Percentiles rank a stretch among this genome's conserved stretches.
phyloP scores from a whole-genome alignment of 2,329 filamentous ascomycete species.

The Pyrenochaeta sp. region DNA sequence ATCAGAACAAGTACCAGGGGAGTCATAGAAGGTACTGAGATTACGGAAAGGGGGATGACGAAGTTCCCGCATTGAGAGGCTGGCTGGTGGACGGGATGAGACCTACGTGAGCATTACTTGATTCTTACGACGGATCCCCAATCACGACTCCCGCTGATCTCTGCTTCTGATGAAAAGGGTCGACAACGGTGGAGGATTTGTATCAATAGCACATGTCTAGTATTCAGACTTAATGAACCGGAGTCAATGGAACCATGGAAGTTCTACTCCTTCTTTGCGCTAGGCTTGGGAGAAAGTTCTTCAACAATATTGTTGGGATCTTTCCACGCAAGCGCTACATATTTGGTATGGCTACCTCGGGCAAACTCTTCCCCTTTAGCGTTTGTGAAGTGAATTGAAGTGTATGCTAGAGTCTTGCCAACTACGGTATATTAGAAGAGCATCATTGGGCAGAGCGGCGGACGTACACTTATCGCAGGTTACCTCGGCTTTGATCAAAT shows the following conservation, averaged over 20 bases:
- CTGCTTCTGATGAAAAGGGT: too few species aligned
- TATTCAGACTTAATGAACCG: background rate
- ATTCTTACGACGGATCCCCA: too few species aligned
- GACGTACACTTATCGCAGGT: conserved; percentile 69
- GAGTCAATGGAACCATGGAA: background rate
- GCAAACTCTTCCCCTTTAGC: conserved; percentile 66
- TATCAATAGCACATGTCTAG: conserved; percentile 15
- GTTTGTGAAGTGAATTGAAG: conserved; percentile 68
- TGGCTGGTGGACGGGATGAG: too few species aligned
- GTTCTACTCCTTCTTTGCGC: conserved; percentile 29
- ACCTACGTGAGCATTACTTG: too few species aligned
- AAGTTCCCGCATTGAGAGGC: too few species aligned
- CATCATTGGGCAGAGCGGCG: background rate
- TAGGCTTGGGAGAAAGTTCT: conserved; percentile 56
- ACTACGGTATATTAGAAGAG: conserved; percentile 57
- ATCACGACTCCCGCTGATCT: too few species aligned
- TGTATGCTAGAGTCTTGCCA: conserved; percentile 71
- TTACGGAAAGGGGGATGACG: background rate
- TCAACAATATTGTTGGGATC: conserved; percentile 68
- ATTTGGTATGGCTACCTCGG: conserved; percentile 73
- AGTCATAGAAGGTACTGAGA: background rate
- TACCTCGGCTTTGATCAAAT: conserved; percentile 66
- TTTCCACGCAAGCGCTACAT: conserved; percentile 67
- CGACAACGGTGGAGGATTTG: background rate
- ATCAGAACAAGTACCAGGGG: background rate